Base-by-base conservation (phyloP, 2,329 filamentous ascomycete species). In the Fusarium sp. region DNA sequence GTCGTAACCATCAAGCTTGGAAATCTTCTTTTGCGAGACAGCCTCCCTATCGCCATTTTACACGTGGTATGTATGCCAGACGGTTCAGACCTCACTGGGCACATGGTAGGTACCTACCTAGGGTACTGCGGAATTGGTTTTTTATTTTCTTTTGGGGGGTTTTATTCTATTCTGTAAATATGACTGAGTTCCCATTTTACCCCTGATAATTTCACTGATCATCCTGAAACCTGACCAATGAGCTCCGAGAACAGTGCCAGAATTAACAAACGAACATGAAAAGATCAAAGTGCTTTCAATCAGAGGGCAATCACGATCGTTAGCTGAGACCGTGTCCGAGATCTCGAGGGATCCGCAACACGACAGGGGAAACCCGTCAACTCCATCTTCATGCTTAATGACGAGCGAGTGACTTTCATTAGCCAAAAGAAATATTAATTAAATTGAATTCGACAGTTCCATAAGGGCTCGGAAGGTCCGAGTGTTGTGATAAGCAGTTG, bases 361-460 rank as follows among this genome's bases (percentile, higher is more conserved):
- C 22, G 11, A 53, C 42, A 45, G 16, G 40, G 18, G 34, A 52
- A 43, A 45, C 18, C n/a, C 15, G 49, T 46, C 29, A 16, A 51
- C 45, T 34, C 29, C 59, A 20, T 56, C 29, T 27, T 54, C 24
- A 32, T 63, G 34, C 40, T 55, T 30, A 34, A 70, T 72, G 68
- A 68, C 66, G 59, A 29, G 20, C 12, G 8, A 34, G 52, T 61
- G 57, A 66, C 60, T 50, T 8, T 32, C 11, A 14, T 16, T 16
- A 27, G 45, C 14, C 34, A 38, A 38, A 38, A 38, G 34, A 38
- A 38, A 38, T 5, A n/a, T n/a, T 38, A 53, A 16, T 14, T 12
- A 14, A 25, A 42, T 22, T n/a, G 24, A 40, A 27, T 22, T 45
- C 16, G 30, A 42, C 38, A 47, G 49, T 27, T 52, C 14, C n/a